Evolutionary conservation across 2,329 filamentous ascomycete species (phyloP).

Genomic region (Aspergillus novoparasiticus): DNA sequence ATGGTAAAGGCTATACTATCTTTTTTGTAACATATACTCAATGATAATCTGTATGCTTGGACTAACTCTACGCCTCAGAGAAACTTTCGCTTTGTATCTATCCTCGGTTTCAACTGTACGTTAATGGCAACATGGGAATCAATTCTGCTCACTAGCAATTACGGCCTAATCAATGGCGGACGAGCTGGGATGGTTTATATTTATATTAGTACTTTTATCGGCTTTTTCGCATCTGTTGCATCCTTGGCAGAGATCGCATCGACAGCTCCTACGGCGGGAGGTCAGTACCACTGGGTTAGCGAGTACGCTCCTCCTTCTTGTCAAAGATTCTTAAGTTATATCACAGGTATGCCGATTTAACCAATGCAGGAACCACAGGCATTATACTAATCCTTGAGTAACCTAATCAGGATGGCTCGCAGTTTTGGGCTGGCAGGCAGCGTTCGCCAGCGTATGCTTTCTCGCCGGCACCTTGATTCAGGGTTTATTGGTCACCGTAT

Average conservation of each 20-base stretch:
- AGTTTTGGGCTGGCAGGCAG: constrained; percentile 40
- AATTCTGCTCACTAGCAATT: constrained; percentile 32
- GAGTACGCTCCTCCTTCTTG: constrained; percentile 36
- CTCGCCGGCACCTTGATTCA: constrained; percentile 38
- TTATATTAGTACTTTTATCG: constrained; percentile 38
- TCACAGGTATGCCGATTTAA: constrained; percentile 29
- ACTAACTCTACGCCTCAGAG: constrained; percentile 8
- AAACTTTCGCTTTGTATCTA: constrained; percentile 44
- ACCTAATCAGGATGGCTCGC: constrained; percentile 36
- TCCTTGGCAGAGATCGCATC: constrained; percentile 40
- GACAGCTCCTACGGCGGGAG: constrained; percentile 40
- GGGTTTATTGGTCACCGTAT: constrained; percentile 36
- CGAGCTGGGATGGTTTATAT: constrained; percentile 40
- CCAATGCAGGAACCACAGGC: too few species aligned
- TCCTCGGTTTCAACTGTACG: constrained; percentile 43
- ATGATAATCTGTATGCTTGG: not conserved
- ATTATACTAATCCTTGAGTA: not conserved
- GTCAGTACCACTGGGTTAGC: constrained; percentile 45
- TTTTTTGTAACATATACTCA: not conserved
- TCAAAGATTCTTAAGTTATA: constrained; percentile 39
- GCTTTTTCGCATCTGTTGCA: constrained; percentile 38
- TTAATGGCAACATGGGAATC: constrained; percentile 47
- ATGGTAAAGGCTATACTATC: not conserved
- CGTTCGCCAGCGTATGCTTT: constrained; percentile 36
- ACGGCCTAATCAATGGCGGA: constrained; percentile 34